Percentiles rank a stretch among this genome's conserved stretches.
Evolutionary conservation across 1,139 yeast species (phyloP).

Genomic region (Spathaspora sp.): DNA sequence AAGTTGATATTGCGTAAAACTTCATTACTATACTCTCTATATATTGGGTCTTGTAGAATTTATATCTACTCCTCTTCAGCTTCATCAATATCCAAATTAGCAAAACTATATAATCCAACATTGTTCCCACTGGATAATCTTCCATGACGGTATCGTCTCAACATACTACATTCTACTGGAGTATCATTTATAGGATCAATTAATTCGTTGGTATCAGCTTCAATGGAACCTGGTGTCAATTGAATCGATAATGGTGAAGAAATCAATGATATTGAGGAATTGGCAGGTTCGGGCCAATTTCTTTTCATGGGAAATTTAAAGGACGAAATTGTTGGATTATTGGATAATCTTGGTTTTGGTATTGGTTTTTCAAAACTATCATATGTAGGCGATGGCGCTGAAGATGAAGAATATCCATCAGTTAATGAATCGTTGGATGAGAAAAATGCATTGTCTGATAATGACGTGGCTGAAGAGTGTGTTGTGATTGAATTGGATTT

Average conservation of each 20-base stretch:
- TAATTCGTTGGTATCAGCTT: constrained; percentile 11
- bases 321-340: constrained; percentile 4
- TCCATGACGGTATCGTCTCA: constrained; percentile 12
- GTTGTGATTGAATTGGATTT: constrained; percentile 17
- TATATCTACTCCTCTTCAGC: constrained; percentile 23
- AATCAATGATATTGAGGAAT: constrained; percentile 12
- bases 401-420: constrained; percentile 20
- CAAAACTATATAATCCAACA: constrained; percentile 18
- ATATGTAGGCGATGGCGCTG: constrained; percentile 19
- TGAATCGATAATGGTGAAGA: constrained; percentile 38
- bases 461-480: constrained; percentile 20
- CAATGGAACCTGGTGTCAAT: constrained; percentile 16
- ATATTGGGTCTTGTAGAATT: not conserved
- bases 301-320: constrained; percentile 9
- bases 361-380: constrained; percentile 21
- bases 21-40: not conserved
- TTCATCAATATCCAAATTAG: constrained; percentile 27
- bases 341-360: constrained; percentile 9
- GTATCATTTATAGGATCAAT: constrained; percentile 44
- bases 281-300: not conserved
- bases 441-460: constrained; percentile 20
- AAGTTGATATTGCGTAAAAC: not conserved
- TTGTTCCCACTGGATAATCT: constrained; percentile 24
- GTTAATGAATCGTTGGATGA: constrained; percentile 31
- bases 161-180: constrained; percentile 41